Evolutionary conservation across 1,284 basidiomycete genomes (phyloP), one percentile per base, ranked within the genome.

Genomic region (Apiotrichum veenhuisii): DNA sequence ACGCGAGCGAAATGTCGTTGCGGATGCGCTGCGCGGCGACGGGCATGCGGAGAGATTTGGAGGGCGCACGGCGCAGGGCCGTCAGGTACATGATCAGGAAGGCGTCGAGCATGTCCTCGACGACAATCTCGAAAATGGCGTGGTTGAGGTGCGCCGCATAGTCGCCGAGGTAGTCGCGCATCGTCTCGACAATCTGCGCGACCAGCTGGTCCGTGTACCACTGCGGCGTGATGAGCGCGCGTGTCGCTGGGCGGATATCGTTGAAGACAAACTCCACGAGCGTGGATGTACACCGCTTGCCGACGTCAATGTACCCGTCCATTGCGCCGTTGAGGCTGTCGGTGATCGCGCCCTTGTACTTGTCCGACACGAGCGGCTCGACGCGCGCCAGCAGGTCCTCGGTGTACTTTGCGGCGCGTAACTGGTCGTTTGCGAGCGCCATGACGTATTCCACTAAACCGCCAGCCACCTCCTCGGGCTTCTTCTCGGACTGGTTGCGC

Each of bases 371-470:
- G 55, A 96, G 83, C 4, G 88, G 85, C 77, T 98, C 95, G 33
- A 98, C 80, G 44, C 94, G 86, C 11, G 82, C 84, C 34, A 89
- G 85, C 5, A 98, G 82, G 1, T 86, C 84, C 78, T 98, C 95
- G 12, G 88, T 85, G 70, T 89, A 94, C 74, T 98, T 94, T 12
- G 96, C 96, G 5, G 87, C 89, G 76, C 94, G 95, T 78, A 98
- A 87, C 77, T 97, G 93, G 78, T 98, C 95, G 78, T 98, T 98
- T 50, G 94, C 94, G n/a, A 98, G 84, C 20, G 94, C 94, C 69
- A 98, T 94, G 70, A 89, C 86, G 77, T 98, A 98, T 78, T 98
- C 95, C 58, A 92, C 91, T 53, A 98, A 79, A 1, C 96, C 95
- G 17, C 86, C 87, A 1, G 88, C 83, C 3, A 88, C 83, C 66